phyloP scores from a whole-genome alignment of 306 rosid genomes.

The Gastrolobium bilobum region DNA sequence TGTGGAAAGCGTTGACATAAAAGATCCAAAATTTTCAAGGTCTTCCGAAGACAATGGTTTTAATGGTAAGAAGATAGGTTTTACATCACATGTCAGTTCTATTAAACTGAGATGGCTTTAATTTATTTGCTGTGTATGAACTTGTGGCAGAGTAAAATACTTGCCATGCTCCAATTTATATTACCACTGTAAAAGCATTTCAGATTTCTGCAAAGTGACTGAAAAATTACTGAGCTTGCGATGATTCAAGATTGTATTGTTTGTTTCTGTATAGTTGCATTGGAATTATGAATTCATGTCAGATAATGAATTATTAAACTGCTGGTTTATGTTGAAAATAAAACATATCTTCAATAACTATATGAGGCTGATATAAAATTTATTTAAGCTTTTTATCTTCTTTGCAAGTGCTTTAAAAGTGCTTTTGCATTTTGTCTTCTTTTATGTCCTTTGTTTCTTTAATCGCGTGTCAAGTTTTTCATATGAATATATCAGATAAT shows the following conservation, averaged over 20 bases:
- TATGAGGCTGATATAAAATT: not conserved
- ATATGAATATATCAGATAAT: not conserved
- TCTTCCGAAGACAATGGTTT: conserved; percentile 42
- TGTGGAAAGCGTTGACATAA: conserved; percentile 45
- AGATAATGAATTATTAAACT: not conserved
- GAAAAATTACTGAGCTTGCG: not conserved
- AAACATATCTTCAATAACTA: not conserved
- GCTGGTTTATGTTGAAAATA: not conserved
- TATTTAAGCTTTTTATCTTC: not conserved
- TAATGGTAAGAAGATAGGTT: conserved; percentile 56
- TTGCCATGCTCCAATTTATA: not conserved
- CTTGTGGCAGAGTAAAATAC: not conserved
- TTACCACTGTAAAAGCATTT: not conserved
- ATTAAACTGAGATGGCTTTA: conserved; percentile 7
- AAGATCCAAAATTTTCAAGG: conserved; percentile 47
- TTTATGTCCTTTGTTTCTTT: not conserved
- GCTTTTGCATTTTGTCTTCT: conserved; percentile 6
- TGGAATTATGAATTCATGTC: conserved; percentile 19
- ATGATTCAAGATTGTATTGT: not conserved
- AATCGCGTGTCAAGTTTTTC: not conserved
- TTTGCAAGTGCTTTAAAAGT: not conserved
- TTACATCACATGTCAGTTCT: not conserved
- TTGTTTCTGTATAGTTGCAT: not conserved
- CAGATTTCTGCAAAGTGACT: not conserved
- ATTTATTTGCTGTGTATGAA: not conserved